phyloP scores from a whole-genome alignment of 2,329 filamentous ascomycete species.

The Fusarium aywerte region DNA sequence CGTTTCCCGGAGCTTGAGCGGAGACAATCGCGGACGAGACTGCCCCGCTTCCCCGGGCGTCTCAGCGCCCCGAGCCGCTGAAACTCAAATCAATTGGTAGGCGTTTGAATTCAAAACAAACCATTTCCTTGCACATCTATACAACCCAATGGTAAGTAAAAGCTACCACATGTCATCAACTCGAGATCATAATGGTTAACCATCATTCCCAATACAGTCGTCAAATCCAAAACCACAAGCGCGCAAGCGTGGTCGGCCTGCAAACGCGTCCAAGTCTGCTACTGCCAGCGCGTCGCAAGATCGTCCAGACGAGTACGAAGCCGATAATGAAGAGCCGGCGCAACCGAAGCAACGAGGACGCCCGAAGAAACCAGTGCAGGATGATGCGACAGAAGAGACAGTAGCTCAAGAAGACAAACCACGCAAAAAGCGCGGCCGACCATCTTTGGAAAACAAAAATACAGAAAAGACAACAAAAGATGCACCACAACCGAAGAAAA shows the following conservation, averaged over 20 bases:
- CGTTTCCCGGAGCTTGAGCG: conserved; percentile 6
- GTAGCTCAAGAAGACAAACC: conserved; percentile 23
- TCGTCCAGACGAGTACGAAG: conserved; percentile 39
- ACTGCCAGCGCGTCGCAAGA: conserved; percentile 43
- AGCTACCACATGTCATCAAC: background rate
- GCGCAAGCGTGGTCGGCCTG: conserved; percentile 57
- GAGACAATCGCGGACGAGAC: conserved; percentile 24
- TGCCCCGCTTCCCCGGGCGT: conserved; percentile 32
- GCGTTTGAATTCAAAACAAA: conserved; percentile 23
- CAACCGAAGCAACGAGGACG: conserved; percentile 41
- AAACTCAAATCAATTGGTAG: conserved; percentile 29
- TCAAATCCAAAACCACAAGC: conserved; percentile 49
- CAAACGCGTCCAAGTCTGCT: conserved; percentile 54
- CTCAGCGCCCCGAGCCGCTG: conserved; percentile 27
- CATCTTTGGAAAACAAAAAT: conserved; percentile 35
- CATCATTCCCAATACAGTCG: conserved; percentile 27
- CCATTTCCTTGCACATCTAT: background rate
- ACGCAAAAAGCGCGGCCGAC: conserved; percentile 47
- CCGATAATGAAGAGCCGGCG: conserved; percentile 42
- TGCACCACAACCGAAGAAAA: conserved; percentile 48
- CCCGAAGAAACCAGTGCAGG: conserved; percentile 17
- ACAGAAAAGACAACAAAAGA: conserved; percentile 21
- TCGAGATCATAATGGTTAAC: background rate
- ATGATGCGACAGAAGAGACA: conserved; percentile 12
- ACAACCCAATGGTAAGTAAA: conserved; percentile 24